Evolutionary conservation across 2,329 filamentous ascomycete species (phyloP).

Genomic region (Chrysoporthe austroafricana): DNA sequence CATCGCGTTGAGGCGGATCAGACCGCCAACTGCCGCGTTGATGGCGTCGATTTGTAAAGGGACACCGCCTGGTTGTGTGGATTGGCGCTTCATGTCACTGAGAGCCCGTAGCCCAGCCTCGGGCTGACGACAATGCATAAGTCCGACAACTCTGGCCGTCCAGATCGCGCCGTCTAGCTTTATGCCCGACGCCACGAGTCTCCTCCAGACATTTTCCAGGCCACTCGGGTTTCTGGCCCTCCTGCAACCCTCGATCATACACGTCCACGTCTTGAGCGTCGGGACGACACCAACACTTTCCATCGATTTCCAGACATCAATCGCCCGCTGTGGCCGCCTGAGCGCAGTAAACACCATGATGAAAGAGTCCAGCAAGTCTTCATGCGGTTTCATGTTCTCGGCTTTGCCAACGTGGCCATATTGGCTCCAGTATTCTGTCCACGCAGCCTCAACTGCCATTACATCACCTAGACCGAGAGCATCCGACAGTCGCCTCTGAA

Average conservation of each 20-base stretch:
- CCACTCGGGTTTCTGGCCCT: constrained; percentile 60
- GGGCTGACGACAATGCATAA: constrained; percentile 60
- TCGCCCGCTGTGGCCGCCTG: constrained; percentile 36
- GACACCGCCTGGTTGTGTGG: constrained; percentile 36
- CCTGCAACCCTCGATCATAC: constrained; percentile 74
- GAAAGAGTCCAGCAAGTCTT: constrained; percentile 40
- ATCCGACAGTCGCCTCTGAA: constrained; percentile 35
- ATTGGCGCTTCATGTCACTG: constrained; percentile 63
- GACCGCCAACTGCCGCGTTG: constrained; percentile 70
- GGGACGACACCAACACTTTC: constrained; percentile 56
- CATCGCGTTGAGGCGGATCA: constrained; percentile 55
- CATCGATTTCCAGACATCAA: constrained; percentile 48
- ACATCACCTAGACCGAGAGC: constrained; percentile 36
- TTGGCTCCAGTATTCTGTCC: constrained; percentile 37
- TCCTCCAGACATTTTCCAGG: constrained; percentile 69
- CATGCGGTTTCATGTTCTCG: constrained; percentile 27
- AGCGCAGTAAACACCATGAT: constrained; percentile 41
- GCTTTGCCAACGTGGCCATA: constrained; percentile 28
- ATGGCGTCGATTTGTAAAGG: constrained; percentile 57
- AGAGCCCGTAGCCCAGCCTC: constrained; percentile 65
- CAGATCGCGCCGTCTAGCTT: constrained; percentile 69
- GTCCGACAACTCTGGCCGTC: constrained; percentile 70
- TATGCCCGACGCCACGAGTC: constrained; percentile 60
- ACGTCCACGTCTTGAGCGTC: constrained; percentile 68
- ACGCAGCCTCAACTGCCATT: constrained; percentile 33